Base-by-base conservation (phyloP, 495 filamentous ascomycete genomes). In the Diplogelasinospora grovesii region DNA sequence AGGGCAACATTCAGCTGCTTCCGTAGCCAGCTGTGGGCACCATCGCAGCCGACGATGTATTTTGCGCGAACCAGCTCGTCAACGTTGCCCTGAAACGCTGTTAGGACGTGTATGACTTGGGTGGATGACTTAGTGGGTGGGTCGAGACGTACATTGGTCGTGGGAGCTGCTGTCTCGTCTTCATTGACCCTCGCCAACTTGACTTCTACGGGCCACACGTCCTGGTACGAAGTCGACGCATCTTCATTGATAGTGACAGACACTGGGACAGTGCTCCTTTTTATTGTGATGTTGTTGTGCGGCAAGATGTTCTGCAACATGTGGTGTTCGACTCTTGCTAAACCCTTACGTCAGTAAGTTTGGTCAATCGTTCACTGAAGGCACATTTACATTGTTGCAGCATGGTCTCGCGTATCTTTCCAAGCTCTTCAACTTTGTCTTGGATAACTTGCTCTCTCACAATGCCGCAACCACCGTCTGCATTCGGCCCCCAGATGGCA, bases 41-140 rank as follows among this genome's bases (percentile, higher is more conserved):
- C 81, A 56, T 86, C 82, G 21, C 75, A 79, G 2, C 81, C 82
- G 3, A 85, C 68, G 40, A 86, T 59, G 50, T 82, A 86, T 47
- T 79, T 83, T 4, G 79, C 71, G 22, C 53, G 66, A 5, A 83
- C 57, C 3, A 11, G 11, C 26, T 57, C 59, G 20, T 57, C 47
- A n/a, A n/a, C n/a, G n/a, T n/a, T n/a, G n/a, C n/a, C n/a, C n/a
- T n/a, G n/a, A n/a, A n/a, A n/a, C n/a, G n/a, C n/a, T n/a, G n/a
- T n/a, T n/a, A n/a, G n/a, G n/a, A n/a, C n/a, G n/a, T n/a, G n/a
- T n/a, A n/a, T n/a, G n/a, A n/a, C n/a, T n/a, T n/a, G n/a, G n/a
- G n/a, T n/a, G n/a, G n/a, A n/a, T n/a, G n/a, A n/a, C n/a, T n/a
- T n/a, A n/a, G n/a, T n/a, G n/a, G n/a, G n/a, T n/a, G n/a, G n/a